Conservation (phyloP, 306 rosid species). For the Oxytropis ochrocephala region DNA sequence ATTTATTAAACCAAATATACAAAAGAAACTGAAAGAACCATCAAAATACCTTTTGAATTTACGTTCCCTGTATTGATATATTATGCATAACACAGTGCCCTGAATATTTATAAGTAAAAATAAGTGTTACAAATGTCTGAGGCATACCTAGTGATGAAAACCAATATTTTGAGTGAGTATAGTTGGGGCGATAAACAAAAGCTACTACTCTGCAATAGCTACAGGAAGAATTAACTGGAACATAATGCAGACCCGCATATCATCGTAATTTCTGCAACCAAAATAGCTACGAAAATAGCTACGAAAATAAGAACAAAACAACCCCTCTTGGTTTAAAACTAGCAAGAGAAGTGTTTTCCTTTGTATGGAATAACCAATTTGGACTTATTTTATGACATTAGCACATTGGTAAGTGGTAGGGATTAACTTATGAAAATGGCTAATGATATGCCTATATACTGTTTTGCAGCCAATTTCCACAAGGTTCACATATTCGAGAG, state of each 20-base stretch:
- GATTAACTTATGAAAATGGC: too few relatives aligned
- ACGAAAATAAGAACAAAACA: neutral
- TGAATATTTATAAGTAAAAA: too few relatives aligned
- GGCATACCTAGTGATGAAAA: slow-evolving; percentile 46
- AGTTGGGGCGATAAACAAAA: slow-evolving; percentile 39
- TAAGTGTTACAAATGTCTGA: neutral
- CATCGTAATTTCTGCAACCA: slow-evolving; percentile 51
- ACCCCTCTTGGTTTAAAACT: neutral
- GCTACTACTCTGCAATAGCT: slow-evolving; percentile 44
- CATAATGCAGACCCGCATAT: slow-evolving; percentile 46
- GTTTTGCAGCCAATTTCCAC: too few relatives aligned
- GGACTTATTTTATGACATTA: neutral
- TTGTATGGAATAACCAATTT: neutral
- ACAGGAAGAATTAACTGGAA: slow-evolving; percentile 52
- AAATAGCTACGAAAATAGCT: too few relatives aligned
- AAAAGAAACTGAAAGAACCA: neutral
- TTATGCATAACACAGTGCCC: too few relatives aligned
- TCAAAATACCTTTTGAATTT: slow-evolving; percentile 40
- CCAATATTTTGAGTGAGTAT: slow-evolving; percentile 62
- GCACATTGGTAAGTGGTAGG: neutral
- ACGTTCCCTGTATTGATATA: slow-evolving; percentile 21
- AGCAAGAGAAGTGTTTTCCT: neutral
- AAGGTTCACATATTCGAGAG: neutral
- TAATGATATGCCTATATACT: too few relatives aligned
- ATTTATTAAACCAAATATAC: neutral